A percentile compares a stretch with the other conserved stretches of the same genome.
These are phyloP conservation scores for Pythium volutum DNA, from an alignment of 352 stramenopile species.

Conservation along the genomic window DNA sequence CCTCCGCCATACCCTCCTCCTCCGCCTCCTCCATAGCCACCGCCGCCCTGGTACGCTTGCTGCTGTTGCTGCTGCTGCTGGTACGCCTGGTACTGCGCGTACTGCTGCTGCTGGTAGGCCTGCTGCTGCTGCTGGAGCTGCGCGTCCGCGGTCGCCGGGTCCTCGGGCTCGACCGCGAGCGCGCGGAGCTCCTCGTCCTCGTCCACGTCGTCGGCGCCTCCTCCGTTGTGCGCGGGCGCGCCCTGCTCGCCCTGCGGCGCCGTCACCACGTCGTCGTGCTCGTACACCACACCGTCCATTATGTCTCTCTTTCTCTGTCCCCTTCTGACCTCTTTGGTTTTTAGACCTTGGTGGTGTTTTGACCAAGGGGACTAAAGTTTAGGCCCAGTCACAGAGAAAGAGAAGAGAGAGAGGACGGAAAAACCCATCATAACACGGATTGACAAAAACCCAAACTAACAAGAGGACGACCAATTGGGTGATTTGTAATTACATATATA, in stretches of 20 bases:
- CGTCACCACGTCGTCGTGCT: constrained; percentile 55
- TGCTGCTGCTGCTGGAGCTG: constrained; percentile 19
- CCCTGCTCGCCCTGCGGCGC: constrained; percentile 10
- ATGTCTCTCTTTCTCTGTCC: constrained; percentile 2
- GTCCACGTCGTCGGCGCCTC: constrained; percentile 24
- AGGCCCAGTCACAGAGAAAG: constrained; percentile 24
- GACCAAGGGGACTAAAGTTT: no score
- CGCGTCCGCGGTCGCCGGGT: constrained; percentile 27
- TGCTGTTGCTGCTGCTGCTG: constrained; percentile 30
- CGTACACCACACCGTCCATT: constrained; percentile 80
- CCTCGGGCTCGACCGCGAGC: constrained; percentile 58
- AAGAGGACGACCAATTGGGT: not conserved
- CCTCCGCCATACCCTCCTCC: constrained; percentile 4
- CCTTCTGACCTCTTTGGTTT: constrained; percentile 3
- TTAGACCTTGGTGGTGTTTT: not conserved
- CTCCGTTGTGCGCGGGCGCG: constrained; percentile 10
- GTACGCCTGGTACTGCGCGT: constrained; percentile 40
- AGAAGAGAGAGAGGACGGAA: constrained; percentile 13
- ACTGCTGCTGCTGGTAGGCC: constrained; percentile 30
- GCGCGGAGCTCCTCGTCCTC: constrained; percentile 73
- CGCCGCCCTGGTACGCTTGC: constrained; percentile 36
- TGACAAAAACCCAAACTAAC: constrained; percentile 13
- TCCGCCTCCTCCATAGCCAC: constrained; percentile 17
- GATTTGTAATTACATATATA: constrained; percentile 8
- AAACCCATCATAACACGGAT: no score